Percentiles rank a stretch among this genome's conserved stretches.
Conservation (phyloP, 2,329 filamentous ascomycete species). For the Botryotinia globosa region DNA sequence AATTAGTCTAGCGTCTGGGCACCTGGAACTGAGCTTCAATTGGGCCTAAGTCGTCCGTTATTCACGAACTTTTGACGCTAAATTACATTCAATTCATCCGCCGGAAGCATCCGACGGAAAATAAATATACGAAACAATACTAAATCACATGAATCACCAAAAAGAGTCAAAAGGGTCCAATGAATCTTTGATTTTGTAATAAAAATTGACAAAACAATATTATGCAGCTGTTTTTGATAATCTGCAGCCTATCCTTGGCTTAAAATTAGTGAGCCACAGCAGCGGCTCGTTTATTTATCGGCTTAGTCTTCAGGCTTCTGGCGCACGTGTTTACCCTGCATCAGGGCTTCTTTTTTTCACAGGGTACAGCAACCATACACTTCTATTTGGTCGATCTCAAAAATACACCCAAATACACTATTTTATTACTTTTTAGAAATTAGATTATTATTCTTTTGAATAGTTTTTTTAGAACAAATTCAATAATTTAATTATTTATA, state of each 20-base stretch:
- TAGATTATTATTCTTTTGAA: too few species aligned
- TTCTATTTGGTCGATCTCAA: too few species aligned
- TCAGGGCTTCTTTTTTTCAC: not conserved
- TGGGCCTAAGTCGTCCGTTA: not conserved
- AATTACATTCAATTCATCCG: not conserved
- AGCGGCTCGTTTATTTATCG: slow-evolving; percentile 19
- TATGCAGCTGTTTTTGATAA: not conserved
- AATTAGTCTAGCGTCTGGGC: not conserved
- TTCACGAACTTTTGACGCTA: not conserved
- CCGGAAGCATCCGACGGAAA: not conserved
- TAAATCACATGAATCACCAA: not conserved
- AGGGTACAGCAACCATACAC: too few species aligned
- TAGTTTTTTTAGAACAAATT: too few species aligned
- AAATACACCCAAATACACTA: too few species aligned
- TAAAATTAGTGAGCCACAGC: not conserved
- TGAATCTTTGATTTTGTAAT: not conserved
- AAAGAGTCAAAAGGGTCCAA: not conserved
- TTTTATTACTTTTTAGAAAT: too few species aligned
- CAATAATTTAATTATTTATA: too few species aligned
- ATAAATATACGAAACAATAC: not conserved
- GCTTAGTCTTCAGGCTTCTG: slow-evolving; percentile 3
- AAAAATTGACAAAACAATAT: slow-evolving; percentile 4
- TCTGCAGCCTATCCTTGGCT: slow-evolving; percentile 7
- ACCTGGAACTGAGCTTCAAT: not conserved
- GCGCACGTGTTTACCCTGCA: slow-evolving; percentile 1